Evolutionary conservation across 345 rosid genomes (phyloP).

Genomic region (Euphorbia tirucalli): DNA sequence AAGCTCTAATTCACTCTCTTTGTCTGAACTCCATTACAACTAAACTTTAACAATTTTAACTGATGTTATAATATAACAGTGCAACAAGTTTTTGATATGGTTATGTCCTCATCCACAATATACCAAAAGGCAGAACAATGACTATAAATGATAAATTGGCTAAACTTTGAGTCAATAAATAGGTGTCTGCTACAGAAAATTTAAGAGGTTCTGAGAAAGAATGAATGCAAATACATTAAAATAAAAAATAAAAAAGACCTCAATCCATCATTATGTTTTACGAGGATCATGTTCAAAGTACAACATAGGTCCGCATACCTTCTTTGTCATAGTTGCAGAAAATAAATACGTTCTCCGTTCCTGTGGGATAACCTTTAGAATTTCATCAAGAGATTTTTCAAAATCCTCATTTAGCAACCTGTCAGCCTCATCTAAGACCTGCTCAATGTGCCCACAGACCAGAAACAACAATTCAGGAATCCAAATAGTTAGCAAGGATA

Average conservation of each 20-base stretch:
- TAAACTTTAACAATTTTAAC: not conserved
- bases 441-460: conserved; percentile 18
- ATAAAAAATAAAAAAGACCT: not conserved
- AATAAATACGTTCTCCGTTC: conserved; percentile 74
- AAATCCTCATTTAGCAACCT: conserved; percentile 89
- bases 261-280: not conserved
- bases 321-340: conserved; percentile 98
- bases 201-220: not conserved
- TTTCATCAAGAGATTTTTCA: conserved; percentile 83
- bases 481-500: not conserved
- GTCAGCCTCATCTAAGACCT: conserved; percentile 98
- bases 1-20: conserved; percentile 10
- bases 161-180: not conserved
- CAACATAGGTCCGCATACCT: conserved; percentile 37
- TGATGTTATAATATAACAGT: not conserved
- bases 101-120: not conserved
- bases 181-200: not conserved
- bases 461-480: not conserved
- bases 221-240: not conserved
- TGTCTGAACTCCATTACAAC: not conserved
- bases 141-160: not conserved
- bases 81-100: not conserved
- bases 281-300: not conserved
- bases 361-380: conserved; percentile 67
- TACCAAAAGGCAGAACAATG: not conserved